Evolutionary conservation across 805 yeast genomes (phyloP), one percentile per base, ranked within the genome.

Genomic region (Danielia oregonensis): DNA sequence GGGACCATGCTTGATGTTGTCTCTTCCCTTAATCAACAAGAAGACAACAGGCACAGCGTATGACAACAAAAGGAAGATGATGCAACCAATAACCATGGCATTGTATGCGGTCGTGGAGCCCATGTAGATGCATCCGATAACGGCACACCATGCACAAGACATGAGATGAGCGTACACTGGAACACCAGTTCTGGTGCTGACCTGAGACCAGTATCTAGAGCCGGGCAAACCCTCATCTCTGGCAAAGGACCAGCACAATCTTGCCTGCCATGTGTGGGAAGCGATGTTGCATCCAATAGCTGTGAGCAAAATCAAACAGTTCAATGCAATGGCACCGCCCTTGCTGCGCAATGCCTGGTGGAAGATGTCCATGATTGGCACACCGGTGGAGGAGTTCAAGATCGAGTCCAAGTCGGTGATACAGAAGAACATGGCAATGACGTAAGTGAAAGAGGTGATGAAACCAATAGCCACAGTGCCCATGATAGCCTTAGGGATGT

Each of bases 61-160:
- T 4, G 83, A 75, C 26, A 79, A 46, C 28, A 77, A 61, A 39
- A 80, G 58, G 49, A 81, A 77, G 5, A 74, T 70, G 44, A 79
- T 72, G 52, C 83, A 74, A 4, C 79, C 82, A 24, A 74, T 69
- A 17, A 77, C 75, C 63, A 81, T 70, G 14, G 86, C 74, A 49
- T 78, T 77, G 54, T 76, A 80, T 6, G 87, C 86, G 1, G 84
- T 74, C 15, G 76, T 65, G 5, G 86, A 79, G 3, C 78, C 86
- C 64, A 81, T 60, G 50, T 77, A 79, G 34, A 80, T 68, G 55
- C 80, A 72, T 4, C 83, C 82, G 40, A 78, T 63, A 15, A 76
- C 56, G 5, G 75, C 76, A 51, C 71, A 65, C 65, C 76, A 65
- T 17, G 59, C 55, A 38, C 75, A 66, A 11, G 80, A 74, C 62